Percentiles rank a stretch among this genome's conserved stretches.
phyloP scores from a whole-genome alignment of 768 basidiomycete species.

The Pleurotus cornucopiae region DNA sequence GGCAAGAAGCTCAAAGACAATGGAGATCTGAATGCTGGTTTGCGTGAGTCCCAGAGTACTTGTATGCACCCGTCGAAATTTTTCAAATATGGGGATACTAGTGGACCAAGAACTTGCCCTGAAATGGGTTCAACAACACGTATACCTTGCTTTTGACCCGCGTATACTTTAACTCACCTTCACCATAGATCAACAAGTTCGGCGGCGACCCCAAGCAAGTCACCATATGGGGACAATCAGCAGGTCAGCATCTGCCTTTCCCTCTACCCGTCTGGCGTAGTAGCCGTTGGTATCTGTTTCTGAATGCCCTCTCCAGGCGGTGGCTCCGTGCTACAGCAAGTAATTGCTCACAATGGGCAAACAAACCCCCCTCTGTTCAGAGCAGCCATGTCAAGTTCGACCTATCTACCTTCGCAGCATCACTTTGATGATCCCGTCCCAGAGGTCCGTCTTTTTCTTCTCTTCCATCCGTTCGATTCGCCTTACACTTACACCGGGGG shows the following conservation, averaged over 20 bases:
- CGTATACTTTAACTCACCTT: not conserved
- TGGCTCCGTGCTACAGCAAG: slow-evolving; percentile 29
- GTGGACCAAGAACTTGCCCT: slow-evolving; percentile 1
- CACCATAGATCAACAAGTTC: not conserved
- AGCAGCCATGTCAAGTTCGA: slow-evolving; percentile 24
- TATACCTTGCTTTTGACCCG: not conserved
- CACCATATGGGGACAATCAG: slow-evolving; percentile 19
- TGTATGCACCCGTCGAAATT: not conserved
- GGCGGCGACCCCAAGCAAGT: slow-evolving; percentile 16
- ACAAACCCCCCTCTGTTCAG: slow-evolving; percentile 24
- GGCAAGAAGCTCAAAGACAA: slow-evolving; percentile 35
- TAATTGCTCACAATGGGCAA: slow-evolving; percentile 26
- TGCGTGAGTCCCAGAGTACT: slow-evolving; percentile 30
- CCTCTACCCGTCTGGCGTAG: too few species aligned
- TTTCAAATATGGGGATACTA: not conserved
- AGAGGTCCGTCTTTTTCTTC: not conserved
- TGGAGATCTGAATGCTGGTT: slow-evolving; percentile 43
- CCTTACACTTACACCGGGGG: too few species aligned
- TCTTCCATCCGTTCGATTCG: too few species aligned
- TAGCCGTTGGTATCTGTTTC: too few species aligned
- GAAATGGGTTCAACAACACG: not conserved
- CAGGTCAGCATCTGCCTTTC: not conserved
- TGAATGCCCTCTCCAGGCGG: slow-evolving; percentile 16
- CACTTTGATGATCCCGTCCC: slow-evolving; percentile 22
- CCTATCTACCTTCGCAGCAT: slow-evolving; percentile 25